These are phyloP conservation scores for Iberis pinnata DNA, from an alignment of 345 rosid species.

Conservation along the genomic window DNA sequence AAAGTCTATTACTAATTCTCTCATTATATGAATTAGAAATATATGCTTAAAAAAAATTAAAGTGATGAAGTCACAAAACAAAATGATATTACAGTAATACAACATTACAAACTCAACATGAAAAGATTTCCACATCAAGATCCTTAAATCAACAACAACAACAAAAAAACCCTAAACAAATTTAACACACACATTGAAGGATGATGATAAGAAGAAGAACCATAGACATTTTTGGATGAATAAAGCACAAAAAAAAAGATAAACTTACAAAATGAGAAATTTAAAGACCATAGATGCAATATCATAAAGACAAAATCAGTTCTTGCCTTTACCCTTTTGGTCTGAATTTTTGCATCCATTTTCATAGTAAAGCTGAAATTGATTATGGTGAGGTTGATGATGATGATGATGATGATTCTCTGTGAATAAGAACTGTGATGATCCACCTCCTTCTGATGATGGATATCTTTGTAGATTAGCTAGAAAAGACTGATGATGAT, in stretches of 20 bases:
- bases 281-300: no score
- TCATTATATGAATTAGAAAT: no score
- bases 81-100: conserved; percentile 20
- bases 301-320: conserved; percentile 32
- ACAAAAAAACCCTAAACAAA: conserved; percentile 8
- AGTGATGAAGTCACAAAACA: conserved; percentile 23
- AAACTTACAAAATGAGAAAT: no score
- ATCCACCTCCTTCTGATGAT: conserved; percentile 43
- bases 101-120: conserved; percentile 26
- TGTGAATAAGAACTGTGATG: conserved; percentile 60
- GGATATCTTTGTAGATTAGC: conserved; percentile 67
- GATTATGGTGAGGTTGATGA: conserved; percentile 57
- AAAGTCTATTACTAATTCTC: no score
- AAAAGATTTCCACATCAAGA: conserved; percentile 3
- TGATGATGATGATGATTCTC: conserved; percentile 54
- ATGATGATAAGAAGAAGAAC: not conserved
- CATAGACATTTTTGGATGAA: conserved; percentile 18
- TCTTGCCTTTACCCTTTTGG: conserved; percentile 82
- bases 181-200: conserved; percentile 16
- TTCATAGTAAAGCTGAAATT: conserved; percentile 72
- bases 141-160: not conserved
- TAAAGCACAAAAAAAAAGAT: not conserved
- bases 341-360: conserved; percentile 64
- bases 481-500: conserved; percentile 42
- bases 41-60: no score